Base-by-base conservation (phyloP, 2,329 filamentous ascomycete genomes). In the Cladophialophora immunda region DNA sequence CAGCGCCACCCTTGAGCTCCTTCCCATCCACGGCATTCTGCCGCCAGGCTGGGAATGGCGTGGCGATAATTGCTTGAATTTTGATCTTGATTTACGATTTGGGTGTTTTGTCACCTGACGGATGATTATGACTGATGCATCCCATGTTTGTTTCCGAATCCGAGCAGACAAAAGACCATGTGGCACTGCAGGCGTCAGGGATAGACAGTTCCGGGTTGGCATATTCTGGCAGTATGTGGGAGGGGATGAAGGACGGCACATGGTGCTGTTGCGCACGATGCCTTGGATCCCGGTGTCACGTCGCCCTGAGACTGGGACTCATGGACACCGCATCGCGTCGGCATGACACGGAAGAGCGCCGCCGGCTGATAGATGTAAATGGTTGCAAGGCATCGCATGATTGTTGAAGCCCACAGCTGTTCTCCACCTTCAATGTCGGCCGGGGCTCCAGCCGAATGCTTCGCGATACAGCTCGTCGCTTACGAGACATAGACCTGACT, bases 161-260 rank as follows among this genome's bases (percentile, higher is more conserved):
- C 13, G 11, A 60, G 19, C 45, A 63, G 54, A 60, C 54, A 22
- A 60, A 55, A 25, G 32, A 29, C 32, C 9, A n/a, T 60, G 45
- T 58, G 54, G 58, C 64, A 67, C 61, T 58, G 27, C 58, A 47
- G 67, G 67, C 64, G 67, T 65, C 59, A 22, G 58, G 64, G 27
- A 67, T 69, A 69, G 67, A 69, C 55, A 22, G 62, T 3, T 19
- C 9, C n/a, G 45, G n/a, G 9, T 38, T 30, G 58, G 29, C 9
- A 50, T 50, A 53, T 53, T 30, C 15, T 19, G 25, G 17, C 17
- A 17, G 27, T 34, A 32, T 32, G 19, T 36, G 30, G 47, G 36
- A 30, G 34, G 30, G 30, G 32, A 32, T 8, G 22, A 25, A 50
- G 45, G 11, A 50, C 19, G 22, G 19, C 1, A 50, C 19, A 25